Evolutionary conservation across 192 early-diverging fungal species (phyloP), one percentile per base, ranked within the genome.

Genomic region (Coemansia sp.): DNA sequence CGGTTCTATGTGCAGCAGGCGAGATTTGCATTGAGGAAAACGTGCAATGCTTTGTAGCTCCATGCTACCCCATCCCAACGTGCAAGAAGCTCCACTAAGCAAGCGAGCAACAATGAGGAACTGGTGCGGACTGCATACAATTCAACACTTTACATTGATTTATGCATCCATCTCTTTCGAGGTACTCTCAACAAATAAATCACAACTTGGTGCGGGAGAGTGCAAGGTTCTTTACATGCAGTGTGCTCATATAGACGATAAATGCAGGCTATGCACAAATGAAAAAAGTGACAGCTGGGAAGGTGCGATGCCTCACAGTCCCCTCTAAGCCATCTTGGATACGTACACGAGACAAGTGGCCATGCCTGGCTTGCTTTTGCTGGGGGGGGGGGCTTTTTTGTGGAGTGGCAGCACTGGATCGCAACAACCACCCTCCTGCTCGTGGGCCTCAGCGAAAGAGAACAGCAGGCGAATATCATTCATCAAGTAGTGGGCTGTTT

Each of bases 31-130:
- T 72, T 22, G 77, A 79, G 40, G 19, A 56, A 22, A 49, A 31
- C 6, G 71, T 79, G 0, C 64, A 64, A 37, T 79, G 77, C 56
- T 60, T 70, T 39, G 19, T n/a, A 11, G 41, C 63, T 0, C 77
- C 77, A 0, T 79, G 77, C 65, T 57, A 73, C 19, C 77, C 61
- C 24, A 46, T 79, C 19, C 71, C 71, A 4, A 62, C 20, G 6
- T 78, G 75, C 35, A 27, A 60, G 9, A 59, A 60, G 19, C 49
- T 60, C 8, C 8, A 40, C 6, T 65, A 5, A 17, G 6, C 27
- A 32, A 3, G 14, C 24, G 27, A 29, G 14, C 24, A 12, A 17
- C 12, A 17, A 6, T 2, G 14, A 25, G 27, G 1, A 15, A 54
- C 6, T 31, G n/a, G n/a, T n/a, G n/a, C n/a, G n/a, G n/a, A n/a